Percentiles rank a stretch among this genome's conserved stretches.
Conservation (phyloP, 495 filamentous ascomycete genomes). For the Annulohypoxylon nitens region DNA sequence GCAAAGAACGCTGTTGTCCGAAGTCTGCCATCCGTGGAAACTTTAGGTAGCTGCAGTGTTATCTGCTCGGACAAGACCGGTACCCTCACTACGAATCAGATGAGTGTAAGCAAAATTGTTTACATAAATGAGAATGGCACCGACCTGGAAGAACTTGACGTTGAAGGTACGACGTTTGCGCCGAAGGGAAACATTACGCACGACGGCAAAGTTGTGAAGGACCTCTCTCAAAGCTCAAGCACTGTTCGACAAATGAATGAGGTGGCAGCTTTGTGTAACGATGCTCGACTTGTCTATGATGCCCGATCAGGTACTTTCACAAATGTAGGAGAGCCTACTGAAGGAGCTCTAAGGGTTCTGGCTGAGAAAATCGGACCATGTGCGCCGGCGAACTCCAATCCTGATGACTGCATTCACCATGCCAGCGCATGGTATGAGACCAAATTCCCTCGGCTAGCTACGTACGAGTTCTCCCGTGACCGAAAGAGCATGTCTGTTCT, state of each 20-base stretch:
- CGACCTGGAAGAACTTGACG: conserved; percentile 86
- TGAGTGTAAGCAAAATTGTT: conserved; percentile 96
- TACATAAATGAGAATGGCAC: conserved; percentile 79
- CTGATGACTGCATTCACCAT: conserved; percentile 75
- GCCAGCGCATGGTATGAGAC: conserved; percentile 89
- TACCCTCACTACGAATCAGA: conserved; percentile 98
- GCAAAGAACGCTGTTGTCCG: conserved; percentile 97
- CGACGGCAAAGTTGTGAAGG: conserved; percentile 74
- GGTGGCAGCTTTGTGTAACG: conserved; percentile 92
- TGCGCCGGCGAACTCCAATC: conserved; percentile 55
- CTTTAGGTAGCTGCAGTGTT: conserved; percentile 97
- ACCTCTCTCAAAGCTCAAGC: conserved; percentile 79
- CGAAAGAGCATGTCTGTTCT: conserved; percentile 99
- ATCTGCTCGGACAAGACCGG: conserved; percentile 99
- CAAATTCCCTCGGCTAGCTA: conserved; percentile 78
- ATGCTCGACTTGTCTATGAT: conserved; percentile 86
- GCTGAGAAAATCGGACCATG: conserved; percentile 91
- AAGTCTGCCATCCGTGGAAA: conserved; percentile 96
- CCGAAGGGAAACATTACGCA: conserved; percentile 79
- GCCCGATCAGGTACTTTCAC: conserved; percentile 76
- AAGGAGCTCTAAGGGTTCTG: conserved; percentile 90
- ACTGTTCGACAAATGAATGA: conserved; percentile 86
- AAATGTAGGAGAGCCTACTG: conserved; percentile 94
- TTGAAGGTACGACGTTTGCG: conserved; percentile 94
- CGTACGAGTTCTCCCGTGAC: conserved; percentile 97